These are phyloP conservation scores for Panaeolus cyanescens DNA, from an alignment of 768 basidiomycete genomes.

Conservation along the genomic window DNA sequence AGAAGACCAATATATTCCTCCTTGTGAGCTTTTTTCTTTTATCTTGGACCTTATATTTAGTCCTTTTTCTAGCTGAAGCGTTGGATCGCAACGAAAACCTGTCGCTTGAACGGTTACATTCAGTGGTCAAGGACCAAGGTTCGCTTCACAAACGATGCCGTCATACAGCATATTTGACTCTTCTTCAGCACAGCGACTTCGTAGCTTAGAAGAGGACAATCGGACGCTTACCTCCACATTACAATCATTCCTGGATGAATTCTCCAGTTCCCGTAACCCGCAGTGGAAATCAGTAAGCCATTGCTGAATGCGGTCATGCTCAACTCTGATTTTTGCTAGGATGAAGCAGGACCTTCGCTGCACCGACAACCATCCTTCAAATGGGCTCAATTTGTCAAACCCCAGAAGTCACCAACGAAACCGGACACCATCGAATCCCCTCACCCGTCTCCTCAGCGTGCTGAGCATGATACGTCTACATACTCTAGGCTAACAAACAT, in stretches of 20 bases:
- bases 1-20: constrained; percentile 83
- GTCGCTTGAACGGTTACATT: constrained; percentile 67
- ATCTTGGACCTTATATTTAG: constrained; percentile 2
- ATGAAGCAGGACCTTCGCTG: constrained; percentile 46
- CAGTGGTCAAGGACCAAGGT: constrained; percentile 79
- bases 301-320: constrained; percentile 5
- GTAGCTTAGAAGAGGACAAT: constrained; percentile 77
- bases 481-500: constrained; percentile 36
- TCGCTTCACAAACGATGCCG: constrained; percentile 12
- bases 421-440: constrained; percentile 69
- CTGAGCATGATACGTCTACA: constrained; percentile 66
- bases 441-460: constrained; percentile 75
- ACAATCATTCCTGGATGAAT: constrained; percentile 67
- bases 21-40: constrained; percentile 56
- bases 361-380: constrained; percentile 83
- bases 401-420: constrained; percentile 81
- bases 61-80: constrained; percentile 27
- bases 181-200: constrained; percentile 64
- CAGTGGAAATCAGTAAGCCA: background rate
- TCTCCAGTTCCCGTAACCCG: constrained; percentile 38
- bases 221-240: constrained; percentile 63
- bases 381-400: constrained; percentile 83
- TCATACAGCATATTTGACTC: background rate
- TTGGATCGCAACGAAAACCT: constrained; percentile 37
- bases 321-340: constrained; percentile 1